phyloP scores from a whole-genome alignment of 345 rosid genomes.

The Populus deltoides region DNA sequence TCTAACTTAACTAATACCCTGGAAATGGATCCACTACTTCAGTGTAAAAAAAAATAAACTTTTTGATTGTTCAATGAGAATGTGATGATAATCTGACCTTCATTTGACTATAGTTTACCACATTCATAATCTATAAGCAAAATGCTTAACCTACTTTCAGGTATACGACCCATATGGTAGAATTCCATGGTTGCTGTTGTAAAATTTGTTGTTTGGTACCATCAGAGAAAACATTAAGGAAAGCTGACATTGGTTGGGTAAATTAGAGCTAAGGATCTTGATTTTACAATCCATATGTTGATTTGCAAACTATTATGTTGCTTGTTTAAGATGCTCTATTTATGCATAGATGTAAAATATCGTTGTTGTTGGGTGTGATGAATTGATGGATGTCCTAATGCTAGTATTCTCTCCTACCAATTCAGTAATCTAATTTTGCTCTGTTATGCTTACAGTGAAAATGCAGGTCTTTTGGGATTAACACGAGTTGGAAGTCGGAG shows the following conservation, averaged over 20 bases:
- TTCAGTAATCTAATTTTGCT: slow-evolving; percentile 1
- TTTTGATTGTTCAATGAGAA: background rate
- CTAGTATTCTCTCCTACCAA: background rate
- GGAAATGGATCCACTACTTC: slow-evolving; percentile 25
- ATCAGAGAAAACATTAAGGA: background rate
- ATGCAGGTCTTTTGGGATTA: slow-evolving; percentile 82
- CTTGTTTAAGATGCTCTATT: background rate
- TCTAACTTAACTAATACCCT: background rate
- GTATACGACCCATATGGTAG: background rate
- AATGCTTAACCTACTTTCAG: background rate
- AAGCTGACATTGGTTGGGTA: background rate
- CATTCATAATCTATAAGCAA: background rate
- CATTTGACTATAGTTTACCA: background rate
- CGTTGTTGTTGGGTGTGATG: background rate
- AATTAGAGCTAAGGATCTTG: background rate
- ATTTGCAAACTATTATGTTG: background rate
- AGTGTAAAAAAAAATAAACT: slow-evolving; percentile 19
- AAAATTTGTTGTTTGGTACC: background rate
- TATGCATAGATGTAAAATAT: background rate
- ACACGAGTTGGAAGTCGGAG: slow-evolving; percentile 86
- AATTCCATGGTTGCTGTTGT: background rate
- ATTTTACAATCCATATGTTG: background rate
- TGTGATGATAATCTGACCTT: background rate
- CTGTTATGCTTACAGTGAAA: slow-evolving; percentile 55
- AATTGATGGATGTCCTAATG: background rate